Percentiles rank a stretch among this genome's conserved stretches.
Evolutionary conservation across 2,329 filamentous ascomycete genomes (phyloP).

Genomic region (Alternaria conjuncta): DNA sequence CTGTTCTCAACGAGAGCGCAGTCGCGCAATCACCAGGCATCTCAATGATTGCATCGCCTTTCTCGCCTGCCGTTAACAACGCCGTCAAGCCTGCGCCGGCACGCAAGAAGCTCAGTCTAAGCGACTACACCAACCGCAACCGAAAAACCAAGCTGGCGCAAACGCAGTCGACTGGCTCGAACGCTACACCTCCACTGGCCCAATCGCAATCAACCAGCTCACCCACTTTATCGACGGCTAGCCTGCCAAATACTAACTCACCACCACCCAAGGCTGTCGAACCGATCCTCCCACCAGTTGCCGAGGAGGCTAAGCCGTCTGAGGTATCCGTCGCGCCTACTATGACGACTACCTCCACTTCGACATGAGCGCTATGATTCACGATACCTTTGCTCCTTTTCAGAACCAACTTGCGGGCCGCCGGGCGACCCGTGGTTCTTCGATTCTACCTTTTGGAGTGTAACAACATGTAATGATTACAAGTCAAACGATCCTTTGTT

Average conservation of each 20-base stretch:
- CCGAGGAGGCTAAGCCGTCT: constrained; percentile 32
- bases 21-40: constrained; percentile 40
- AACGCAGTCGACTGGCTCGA: constrained; percentile 31
- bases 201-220: constrained; percentile 38
- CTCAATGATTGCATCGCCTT: constrained; percentile 32
- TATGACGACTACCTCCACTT: constrained; percentile 23
- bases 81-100: constrained; percentile 51
- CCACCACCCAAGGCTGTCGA: constrained; percentile 36
- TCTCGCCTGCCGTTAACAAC: constrained; percentile 50
- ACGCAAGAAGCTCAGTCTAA: constrained; percentile 60
- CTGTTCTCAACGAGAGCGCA: constrained; percentile 22
- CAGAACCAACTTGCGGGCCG: constrained; percentile 18
- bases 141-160: constrained; percentile 50
- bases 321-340: constrained; percentile 15
- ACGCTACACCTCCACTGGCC: constrained; percentile 29
- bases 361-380: constrained; percentile 33
- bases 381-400: constrained; percentile 34
- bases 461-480: constrained; percentile 46
- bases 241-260: constrained; percentile 37
- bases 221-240: constrained; percentile 41
- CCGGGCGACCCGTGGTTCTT: constrained; percentile 26
- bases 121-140: constrained; percentile 57
- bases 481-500: constrained; percentile 19
- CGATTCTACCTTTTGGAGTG: constrained; percentile 26
- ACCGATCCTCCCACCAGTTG: constrained; percentile 32